Conservation (phyloP, 2,329 filamentous ascomycete genomes). For the Colletotrichum somersetense region DNA sequence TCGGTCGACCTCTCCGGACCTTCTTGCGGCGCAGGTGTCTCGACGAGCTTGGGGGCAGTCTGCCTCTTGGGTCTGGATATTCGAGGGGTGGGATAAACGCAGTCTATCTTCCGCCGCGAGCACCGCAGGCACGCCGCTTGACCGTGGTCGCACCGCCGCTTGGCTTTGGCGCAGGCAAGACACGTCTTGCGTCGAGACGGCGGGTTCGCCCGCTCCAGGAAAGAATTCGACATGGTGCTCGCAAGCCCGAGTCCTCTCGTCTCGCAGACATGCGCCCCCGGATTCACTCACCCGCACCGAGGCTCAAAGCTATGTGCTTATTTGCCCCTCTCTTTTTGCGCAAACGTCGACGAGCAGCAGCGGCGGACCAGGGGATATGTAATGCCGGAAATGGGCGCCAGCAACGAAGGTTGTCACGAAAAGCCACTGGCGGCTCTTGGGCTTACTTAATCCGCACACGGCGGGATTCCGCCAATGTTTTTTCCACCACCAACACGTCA, state of each 20-base stretch:
- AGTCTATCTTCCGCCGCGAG: conserved; percentile 59
- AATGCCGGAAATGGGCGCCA: not conserved
- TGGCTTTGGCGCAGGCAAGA: conserved; percentile 67
- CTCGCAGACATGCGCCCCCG: not conserved
- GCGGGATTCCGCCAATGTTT: conserved; percentile 38
- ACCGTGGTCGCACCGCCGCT: conserved; percentile 67
- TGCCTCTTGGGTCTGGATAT: not conserved
- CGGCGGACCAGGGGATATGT: not conserved
- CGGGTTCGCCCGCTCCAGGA: conserved; percentile 57
- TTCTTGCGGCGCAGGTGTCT: not conserved
- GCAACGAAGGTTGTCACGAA: not conserved
- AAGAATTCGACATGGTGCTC: conserved; percentile 38
- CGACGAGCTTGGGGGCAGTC: not conserved
- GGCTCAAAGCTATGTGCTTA: not conserved
- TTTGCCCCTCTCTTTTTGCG: not conserved
- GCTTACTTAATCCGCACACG: conserved; percentile 24
- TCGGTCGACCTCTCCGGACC: not conserved
- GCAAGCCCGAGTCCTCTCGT: conserved; percentile 15
- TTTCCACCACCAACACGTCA: conserved; percentile 3
- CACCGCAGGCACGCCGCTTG: conserved; percentile 67
- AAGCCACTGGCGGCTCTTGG: not conserved
- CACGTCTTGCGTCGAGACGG: conserved; percentile 68
- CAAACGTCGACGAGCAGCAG: not conserved
- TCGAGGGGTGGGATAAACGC: conserved; percentile 56
- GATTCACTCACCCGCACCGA: not conserved